Percentiles rank a stretch among this genome's conserved stretches.
Evolutionary conservation across 2,329 filamentous ascomycete genomes (phyloP).

Genomic region (Plenodomus tracheiphilus): DNA sequence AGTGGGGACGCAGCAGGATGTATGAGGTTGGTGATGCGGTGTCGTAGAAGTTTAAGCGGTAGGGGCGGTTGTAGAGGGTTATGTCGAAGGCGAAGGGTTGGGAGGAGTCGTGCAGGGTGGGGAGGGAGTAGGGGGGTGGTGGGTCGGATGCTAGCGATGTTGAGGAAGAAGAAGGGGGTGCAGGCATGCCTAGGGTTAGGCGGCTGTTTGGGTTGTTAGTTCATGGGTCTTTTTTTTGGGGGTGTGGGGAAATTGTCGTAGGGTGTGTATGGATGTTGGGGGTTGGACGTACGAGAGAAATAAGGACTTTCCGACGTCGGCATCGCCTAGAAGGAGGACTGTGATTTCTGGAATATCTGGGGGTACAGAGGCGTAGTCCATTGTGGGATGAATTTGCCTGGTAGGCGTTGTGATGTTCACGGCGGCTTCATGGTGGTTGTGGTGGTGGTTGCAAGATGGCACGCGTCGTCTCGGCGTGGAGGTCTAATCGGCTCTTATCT

Average conservation of each 20-base stretch:
- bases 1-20: slow-evolving; percentile 56
- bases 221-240: too few relatives aligned
- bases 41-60: slow-evolving; percentile 61
- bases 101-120: slow-evolving; percentile 56
- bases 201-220: too few relatives aligned
- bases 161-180: neutral
- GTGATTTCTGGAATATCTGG: slow-evolving; percentile 29
- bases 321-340: slow-evolving; percentile 62
- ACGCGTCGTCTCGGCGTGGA: slow-evolving; percentile 6
- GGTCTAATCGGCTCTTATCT: slow-evolving; percentile 1
- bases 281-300: slow-evolving; percentile 60
- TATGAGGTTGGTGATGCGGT: slow-evolving; percentile 61
- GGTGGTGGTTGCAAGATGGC: neutral
- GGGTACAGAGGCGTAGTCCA: slow-evolving; percentile 23
- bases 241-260: slow-evolving; percentile 1
- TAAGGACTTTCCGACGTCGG: slow-evolving; percentile 64
- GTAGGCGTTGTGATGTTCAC: slow-evolving; percentile 5
- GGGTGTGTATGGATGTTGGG: too few relatives aligned
- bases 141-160: slow-evolving; percentile 17
- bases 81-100: slow-evolving; percentile 65
- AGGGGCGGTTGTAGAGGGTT: slow-evolving; percentile 58
- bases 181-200: slow-evolving; percentile 32
- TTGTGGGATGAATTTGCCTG: slow-evolving; percentile 7
- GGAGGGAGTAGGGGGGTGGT: slow-evolving; percentile 43
- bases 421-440: slow-evolving; percentile 18